Evolutionary conservation across 1,284 basidiomycete genomes (phyloP).

Genomic region (Inonotus hispidus): DNA sequence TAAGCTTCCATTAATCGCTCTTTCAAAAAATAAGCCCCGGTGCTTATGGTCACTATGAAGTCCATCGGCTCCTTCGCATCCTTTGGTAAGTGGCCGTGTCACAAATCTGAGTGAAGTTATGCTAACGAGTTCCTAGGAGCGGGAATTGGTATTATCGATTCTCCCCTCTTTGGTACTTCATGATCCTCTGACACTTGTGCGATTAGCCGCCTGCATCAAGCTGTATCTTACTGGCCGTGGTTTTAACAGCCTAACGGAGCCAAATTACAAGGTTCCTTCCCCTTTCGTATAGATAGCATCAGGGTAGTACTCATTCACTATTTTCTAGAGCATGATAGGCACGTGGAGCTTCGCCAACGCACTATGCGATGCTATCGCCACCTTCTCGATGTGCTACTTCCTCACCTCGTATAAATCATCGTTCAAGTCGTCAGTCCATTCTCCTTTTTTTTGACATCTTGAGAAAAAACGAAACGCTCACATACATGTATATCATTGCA

Average conservation of each 20-base stretch:
- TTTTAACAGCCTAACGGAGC: not conserved
- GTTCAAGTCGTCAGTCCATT: not conserved
- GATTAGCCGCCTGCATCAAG: not conserved
- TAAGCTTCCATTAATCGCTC: not conserved
- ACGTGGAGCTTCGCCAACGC: not conserved
- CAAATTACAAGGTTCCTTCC: not conserved
- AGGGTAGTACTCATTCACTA: not conserved
- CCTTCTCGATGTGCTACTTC: not conserved
- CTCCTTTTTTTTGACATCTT: not conserved
- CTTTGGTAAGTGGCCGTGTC: not conserved
- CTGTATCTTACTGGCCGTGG: not conserved
- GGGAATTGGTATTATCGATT: not conserved
- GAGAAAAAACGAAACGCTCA: not conserved
- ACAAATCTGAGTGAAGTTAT: no score
- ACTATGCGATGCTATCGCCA: not conserved
- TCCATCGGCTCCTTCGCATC: not conserved
- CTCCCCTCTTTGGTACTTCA: not conserved
- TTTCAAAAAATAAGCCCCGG: not conserved
- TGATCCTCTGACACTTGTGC: not conserved
- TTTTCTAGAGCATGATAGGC: not conserved
- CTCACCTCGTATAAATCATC: not conserved
- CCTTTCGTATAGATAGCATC: not conserved
- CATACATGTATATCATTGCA: not conserved
- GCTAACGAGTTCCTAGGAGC: not conserved
- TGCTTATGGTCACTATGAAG: not conserved